These are phyloP conservation scores for Harrya chromipes DNA, from an alignment of 768 basidiomycete genomes.

Conservation along the genomic window DNA sequence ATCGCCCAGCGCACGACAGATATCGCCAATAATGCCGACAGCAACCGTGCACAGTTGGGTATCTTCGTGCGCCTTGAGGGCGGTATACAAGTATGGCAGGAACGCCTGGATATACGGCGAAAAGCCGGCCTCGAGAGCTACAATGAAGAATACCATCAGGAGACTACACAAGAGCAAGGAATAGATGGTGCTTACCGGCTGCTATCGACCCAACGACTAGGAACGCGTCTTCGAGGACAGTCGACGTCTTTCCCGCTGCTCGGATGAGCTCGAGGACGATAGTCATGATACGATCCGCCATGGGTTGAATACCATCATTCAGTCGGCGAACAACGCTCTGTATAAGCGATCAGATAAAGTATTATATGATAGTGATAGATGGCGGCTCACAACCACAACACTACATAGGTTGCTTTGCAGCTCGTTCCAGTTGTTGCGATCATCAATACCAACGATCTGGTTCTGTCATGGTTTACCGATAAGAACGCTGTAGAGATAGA, in stretches of 20 bases:
- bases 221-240: conserved; percentile 95
- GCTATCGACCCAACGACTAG: conserved; percentile 88
- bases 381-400: conserved; percentile 70
- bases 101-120: conserved; percentile 82
- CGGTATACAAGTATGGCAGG: conserved; percentile 81
- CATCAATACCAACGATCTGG: conserved; percentile 92
- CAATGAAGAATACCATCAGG: conserved; percentile 4
- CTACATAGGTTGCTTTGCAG: conserved; percentile 93
- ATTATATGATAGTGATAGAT: background rate
- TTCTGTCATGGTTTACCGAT: conserved; percentile 44
- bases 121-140: conserved; percentile 76
- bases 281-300: conserved; percentile 95
- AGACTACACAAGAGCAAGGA: background rate
- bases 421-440: conserved; percentile 99
- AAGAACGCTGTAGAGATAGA: background rate
- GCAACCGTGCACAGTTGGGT: conserved; percentile 94
- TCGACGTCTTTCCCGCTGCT: conserved; percentile 88
- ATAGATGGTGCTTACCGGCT: conserved; percentile 43
- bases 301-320: conserved; percentile 74
- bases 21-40: conserved; percentile 93
- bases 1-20: conserved; percentile 91
- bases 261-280: conserved; percentile 81
- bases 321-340: conserved; percentile 87
- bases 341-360: conserved; percentile 3
- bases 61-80: conserved; percentile 91